phyloP scores from a whole-genome alignment of 805 yeast species.

The Saccharomycopsis fodiens region DNA sequence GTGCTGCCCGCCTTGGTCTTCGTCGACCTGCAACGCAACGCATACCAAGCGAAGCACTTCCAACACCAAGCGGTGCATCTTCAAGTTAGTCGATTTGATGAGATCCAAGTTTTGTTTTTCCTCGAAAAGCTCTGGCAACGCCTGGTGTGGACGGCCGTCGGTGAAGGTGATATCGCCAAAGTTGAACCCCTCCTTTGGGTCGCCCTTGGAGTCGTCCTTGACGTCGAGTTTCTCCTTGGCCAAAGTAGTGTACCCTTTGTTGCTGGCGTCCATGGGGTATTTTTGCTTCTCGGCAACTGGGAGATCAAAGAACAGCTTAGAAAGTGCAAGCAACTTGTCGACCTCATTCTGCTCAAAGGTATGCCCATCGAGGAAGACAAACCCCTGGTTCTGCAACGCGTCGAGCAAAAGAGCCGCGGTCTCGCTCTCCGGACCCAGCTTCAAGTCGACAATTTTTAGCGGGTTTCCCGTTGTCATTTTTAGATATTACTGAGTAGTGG shows the following conservation, averaged over 20 bases:
- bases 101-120: constrained; percentile 35
- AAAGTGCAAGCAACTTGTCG: constrained; percentile 39
- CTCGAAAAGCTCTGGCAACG: constrained; percentile 46
- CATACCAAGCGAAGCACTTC: constrained; percentile 51
- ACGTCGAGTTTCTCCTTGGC: constrained; percentile 42
- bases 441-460: constrained; percentile 50
- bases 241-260: constrained; percentile 53
- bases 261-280: constrained; percentile 43
- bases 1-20: constrained; percentile 38
- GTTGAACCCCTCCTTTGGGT: constrained; percentile 62
- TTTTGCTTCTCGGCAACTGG: constrained; percentile 44
- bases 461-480: constrained; percentile 30
- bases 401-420: constrained; percentile 46
- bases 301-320: constrained; percentile 43
- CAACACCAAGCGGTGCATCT: constrained; percentile 43
- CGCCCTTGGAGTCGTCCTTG: constrained; percentile 31
- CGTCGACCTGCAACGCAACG: constrained; percentile 54
- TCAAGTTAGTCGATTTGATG: constrained; percentile 32
- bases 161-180: constrained; percentile 46
- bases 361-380: constrained; percentile 60
- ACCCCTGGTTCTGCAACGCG: constrained; percentile 61
- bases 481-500: too few relatives aligned
- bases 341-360: constrained; percentile 52
- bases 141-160: constrained; percentile 35
- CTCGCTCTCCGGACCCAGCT: constrained; percentile 30